Evolutionary conservation across 1,284 basidiomycete species (phyloP).

Genomic region (Sporisorium sorghi): DNA sequence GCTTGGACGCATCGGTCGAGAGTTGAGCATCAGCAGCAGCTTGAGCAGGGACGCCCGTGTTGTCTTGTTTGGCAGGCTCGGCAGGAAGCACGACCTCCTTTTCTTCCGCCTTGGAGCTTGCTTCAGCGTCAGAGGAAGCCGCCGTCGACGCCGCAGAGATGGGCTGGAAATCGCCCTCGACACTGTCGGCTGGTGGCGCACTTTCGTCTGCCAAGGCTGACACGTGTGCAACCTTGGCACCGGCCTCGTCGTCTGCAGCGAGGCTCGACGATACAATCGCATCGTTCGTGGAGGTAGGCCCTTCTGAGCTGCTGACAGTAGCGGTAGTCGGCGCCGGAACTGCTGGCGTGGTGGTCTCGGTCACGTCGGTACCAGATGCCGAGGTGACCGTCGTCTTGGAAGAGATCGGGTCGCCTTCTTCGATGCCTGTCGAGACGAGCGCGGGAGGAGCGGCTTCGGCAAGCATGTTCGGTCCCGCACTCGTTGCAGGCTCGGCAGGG

Average conservation of each 20-base stretch:
- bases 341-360: constrained; percentile 6
- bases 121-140: neutral
- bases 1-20: neutral
- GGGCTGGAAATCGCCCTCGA: constrained; percentile 22
- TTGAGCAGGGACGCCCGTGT: constrained; percentile 6
- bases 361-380: constrained; percentile 34
- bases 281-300: constrained; percentile 6
- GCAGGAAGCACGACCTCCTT: constrained; percentile 7
- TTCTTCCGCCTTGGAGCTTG: neutral
- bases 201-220: neutral
- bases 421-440: constrained; percentile 45
- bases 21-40: constrained; percentile 11
- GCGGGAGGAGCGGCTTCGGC: constrained; percentile 49
- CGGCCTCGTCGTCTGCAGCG: constrained; percentile 1
- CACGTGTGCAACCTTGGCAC: neutral
- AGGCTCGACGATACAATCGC: constrained; percentile 7
- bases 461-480: constrained; percentile 29
- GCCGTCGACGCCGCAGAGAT: constrained; percentile 2
- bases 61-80: constrained; percentile 26
- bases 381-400: constrained; percentile 45
- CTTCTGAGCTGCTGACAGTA: constrained; percentile 1
- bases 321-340: neutral
- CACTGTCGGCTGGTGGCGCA: constrained; percentile 21
- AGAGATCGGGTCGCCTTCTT: constrained; percentile 19
- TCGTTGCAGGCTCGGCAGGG: constrained; percentile 11